A percentile compares a stretch with the other conserved stretches of the same genome.
Conservation (phyloP, 208 protist genomes). For the Acanthamoeba sp. region DNA sequence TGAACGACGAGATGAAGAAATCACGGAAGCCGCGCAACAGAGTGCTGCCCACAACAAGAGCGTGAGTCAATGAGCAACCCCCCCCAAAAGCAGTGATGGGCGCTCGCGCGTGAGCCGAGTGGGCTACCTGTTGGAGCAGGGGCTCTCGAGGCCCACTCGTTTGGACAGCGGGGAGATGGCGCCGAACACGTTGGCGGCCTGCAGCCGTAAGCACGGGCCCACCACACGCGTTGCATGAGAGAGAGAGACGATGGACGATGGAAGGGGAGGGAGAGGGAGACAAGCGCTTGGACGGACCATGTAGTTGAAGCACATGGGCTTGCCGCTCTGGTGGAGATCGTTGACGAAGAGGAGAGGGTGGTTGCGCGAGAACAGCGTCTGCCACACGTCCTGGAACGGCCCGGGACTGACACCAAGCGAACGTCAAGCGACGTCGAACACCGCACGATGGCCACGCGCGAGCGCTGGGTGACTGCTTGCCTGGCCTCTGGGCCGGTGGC, state of each 20-base stretch:
- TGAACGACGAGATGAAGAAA: constrained; percentile 3
- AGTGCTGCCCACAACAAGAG: not conserved
- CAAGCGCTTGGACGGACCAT: constrained; percentile 39
- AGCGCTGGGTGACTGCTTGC: too few species aligned
- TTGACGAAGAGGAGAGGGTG: not conserved
- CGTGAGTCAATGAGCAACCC: too few species aligned
- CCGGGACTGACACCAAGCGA: not conserved
- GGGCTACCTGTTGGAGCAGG: constrained; percentile 21
- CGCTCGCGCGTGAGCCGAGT: too few species aligned
- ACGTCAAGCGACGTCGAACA: not conserved
- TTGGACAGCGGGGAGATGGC: constrained; percentile 54
- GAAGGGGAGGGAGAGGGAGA: not conserved
- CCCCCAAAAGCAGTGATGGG: too few species aligned
- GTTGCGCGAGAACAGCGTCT: constrained; percentile 54
- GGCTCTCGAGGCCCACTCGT: not conserved
- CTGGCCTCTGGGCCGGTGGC: too few species aligned
- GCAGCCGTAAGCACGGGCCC: not conserved
- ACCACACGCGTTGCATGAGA: not conserved
- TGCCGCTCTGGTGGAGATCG: not conserved
- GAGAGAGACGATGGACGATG: not conserved
- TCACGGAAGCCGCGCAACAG: constrained; percentile 36
- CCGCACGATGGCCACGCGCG: too few species aligned
- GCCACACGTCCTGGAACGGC: constrained; percentile 40
- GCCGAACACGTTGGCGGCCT: constrained; percentile 37
- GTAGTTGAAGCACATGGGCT: constrained; percentile 32